Conservation (phyloP, 352 stramenopile species). For the Pythium inflatum region DNA sequence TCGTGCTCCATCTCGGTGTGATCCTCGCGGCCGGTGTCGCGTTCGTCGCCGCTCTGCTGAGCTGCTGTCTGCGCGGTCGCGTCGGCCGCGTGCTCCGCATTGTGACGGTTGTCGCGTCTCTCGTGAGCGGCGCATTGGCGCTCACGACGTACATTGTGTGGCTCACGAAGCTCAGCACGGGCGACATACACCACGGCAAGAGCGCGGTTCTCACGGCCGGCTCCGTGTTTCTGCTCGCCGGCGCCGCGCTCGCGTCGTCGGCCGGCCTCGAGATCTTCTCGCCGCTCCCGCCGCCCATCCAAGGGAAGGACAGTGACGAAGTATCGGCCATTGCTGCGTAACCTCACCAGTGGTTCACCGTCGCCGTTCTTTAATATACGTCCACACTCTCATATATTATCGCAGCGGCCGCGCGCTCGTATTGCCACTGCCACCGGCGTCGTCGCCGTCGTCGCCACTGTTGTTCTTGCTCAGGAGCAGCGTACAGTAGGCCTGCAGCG, state of each 20-base stretch:
- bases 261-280: slow-evolving; percentile 3
- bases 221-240: slow-evolving; percentile 9
- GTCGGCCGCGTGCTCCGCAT: background rate
- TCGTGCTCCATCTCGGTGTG: slow-evolving; percentile 1
- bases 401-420: background rate
- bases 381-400: too few species aligned
- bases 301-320: background rate
- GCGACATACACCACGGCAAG: slow-evolving; percentile 14
- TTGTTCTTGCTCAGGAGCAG: slow-evolving; percentile 62
- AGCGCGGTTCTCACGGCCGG: slow-evolving; percentile 12
- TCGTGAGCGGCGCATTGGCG: slow-evolving; percentile 5
- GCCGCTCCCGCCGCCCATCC: background rate
- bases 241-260: slow-evolving; percentile 3
- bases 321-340: too few species aligned
- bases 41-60: background rate
- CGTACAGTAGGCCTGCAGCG: slow-evolving; percentile 71
- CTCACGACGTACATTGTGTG: slow-evolving; percentile 11
- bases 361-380: too few species aligned
- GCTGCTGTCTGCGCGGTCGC: background rate
- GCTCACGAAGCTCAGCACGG: slow-evolving; percentile 13
- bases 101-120: background rate
- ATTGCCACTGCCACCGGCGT: slow-evolving; percentile 2
- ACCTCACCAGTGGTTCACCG: too few species aligned
- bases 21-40: slow-evolving; percentile 2
- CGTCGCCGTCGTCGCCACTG: slow-evolving; percentile 40